Evolutionary conservation across 352 stramenopile species (phyloP).

Genomic region (Globisporangium paddicum): DNA sequence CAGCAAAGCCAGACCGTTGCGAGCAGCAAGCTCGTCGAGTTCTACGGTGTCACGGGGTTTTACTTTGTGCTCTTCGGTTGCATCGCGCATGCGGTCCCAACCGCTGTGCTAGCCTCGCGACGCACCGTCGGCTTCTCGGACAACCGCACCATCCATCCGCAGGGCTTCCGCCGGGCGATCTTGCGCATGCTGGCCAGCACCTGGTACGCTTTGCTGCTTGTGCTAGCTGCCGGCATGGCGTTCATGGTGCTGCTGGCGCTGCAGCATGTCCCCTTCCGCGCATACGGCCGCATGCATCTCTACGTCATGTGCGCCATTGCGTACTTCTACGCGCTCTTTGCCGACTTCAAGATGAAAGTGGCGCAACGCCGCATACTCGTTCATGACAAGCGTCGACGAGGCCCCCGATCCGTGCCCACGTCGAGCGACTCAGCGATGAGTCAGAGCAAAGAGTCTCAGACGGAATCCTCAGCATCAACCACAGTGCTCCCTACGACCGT

Average conservation of each 20-base stretch:
- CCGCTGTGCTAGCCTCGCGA: slow-evolving; percentile 14
- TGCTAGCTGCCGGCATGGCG: neutral
- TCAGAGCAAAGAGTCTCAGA: neutral
- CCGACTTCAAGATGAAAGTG: neutral
- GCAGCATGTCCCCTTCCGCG: neutral
- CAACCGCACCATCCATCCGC: neutral
- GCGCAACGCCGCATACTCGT: neutral
- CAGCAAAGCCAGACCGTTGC: neutral
- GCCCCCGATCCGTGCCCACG: neutral
- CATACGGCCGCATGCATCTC: slow-evolving; percentile 5
- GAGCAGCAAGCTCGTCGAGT: slow-evolving; percentile 3
- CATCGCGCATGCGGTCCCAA: slow-evolving; percentile 12
- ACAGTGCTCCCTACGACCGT: neutral
- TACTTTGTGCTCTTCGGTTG: slow-evolving; percentile 29
- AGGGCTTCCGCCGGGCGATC: slow-evolving; percentile 10
- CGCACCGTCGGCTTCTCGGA: slow-evolving; percentile 14
- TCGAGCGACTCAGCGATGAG: neutral
- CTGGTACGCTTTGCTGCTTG: slow-evolving; percentile 3
- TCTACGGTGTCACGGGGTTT: slow-evolving; percentile 15
- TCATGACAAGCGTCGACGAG: neutral
- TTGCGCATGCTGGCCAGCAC: slow-evolving; percentile 1
- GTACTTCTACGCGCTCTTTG: slow-evolving; percentile 5
- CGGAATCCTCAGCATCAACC: neutral
- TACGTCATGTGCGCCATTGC: slow-evolving; percentile 8
- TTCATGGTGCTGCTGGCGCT: slow-evolving; percentile 1